Evolutionary conservation across 2,329 filamentous ascomycete species (phyloP).

Genomic region (Aspergillus brunneoviolaceus): DNA sequence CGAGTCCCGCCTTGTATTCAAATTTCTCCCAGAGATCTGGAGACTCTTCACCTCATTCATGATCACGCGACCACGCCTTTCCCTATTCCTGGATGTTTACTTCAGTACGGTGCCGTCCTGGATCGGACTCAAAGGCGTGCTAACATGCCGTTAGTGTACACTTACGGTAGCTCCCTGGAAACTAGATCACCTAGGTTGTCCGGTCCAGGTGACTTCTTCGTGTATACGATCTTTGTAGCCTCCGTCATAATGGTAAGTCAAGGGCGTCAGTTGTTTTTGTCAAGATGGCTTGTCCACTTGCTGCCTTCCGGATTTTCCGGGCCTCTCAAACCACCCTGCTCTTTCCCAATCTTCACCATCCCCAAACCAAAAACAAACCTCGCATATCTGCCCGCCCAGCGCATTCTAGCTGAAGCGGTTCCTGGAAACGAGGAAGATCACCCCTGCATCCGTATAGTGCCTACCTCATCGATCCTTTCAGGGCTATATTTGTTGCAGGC

Average conservation of each 20-base stretch:
- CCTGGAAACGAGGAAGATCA: constrained; percentile 80
- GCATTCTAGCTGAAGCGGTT: constrained; percentile 72
- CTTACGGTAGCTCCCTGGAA: constrained; percentile 74
- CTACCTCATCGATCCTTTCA: constrained; percentile 61
- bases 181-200: constrained; percentile 68
- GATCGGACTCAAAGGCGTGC: constrained; percentile 23
- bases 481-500: constrained; percentile 66
- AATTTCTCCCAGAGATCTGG: constrained; percentile 61
- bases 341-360: constrained; percentile 14
- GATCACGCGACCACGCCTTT: constrained; percentile 55
- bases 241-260: constrained; percentile 74
- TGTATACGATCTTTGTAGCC: constrained; percentile 74
- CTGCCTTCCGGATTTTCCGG: neutral
- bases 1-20: constrained; percentile 51
- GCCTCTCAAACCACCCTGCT: neutral
- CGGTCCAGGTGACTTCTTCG: constrained; percentile 74
- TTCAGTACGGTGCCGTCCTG: constrained; percentile 53
- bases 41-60: constrained; percentile 59
- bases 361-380: constrained; percentile 46
- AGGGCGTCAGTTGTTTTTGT: constrained; percentile 28
- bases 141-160: constrained; percentile 60
- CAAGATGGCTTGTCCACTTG: neutral
- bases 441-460: constrained; percentile 62
- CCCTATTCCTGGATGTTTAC: constrained; percentile 71
- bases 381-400: constrained; percentile 79